Percentiles rank a stretch among this genome's conserved stretches.
Conservation (phyloP, 225 moss, liverwort and hornwort genomes). For the Ulota crispa region DNA sequence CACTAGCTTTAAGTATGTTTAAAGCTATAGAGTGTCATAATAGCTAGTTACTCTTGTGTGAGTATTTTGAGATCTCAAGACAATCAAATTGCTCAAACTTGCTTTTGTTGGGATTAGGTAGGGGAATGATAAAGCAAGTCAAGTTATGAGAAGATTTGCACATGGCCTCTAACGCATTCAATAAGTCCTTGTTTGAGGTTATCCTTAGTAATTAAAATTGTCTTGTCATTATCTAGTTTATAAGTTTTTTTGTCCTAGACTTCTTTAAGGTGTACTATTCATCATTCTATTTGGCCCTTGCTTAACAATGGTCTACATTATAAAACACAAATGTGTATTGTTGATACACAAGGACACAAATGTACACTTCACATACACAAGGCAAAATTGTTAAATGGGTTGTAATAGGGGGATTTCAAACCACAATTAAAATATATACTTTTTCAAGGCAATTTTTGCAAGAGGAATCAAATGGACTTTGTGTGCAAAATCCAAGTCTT, state of each 20-base stretch:
- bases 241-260: neutral
- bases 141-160: neutral
- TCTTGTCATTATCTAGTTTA: rapidly evolving
- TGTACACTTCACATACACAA: too few relatives aligned
- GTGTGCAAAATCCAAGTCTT: too few relatives aligned
- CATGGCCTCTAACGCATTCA: rapidly evolving
- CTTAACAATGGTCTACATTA: too few relatives aligned
- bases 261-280: too few relatives aligned
- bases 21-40: neutral
- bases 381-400: too few relatives aligned
- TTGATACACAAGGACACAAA: too few relatives aligned
- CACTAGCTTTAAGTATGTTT: neutral
- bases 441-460: too few relatives aligned
- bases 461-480: too few relatives aligned
- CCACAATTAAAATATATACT: too few relatives aligned
- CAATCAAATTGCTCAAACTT: neutral
- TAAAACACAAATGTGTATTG: too few relatives aligned
- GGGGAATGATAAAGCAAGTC: neutral
- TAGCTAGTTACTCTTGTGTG: neutral
- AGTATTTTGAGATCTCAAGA: neutral
- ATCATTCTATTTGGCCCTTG: too few relatives aligned
- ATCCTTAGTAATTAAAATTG: neutral
- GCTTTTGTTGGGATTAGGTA: neutral
- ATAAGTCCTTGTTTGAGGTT: rapidly evolving
- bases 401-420: too few relatives aligned